Percentiles rank a stretch among this genome's conserved stretches.
These are phyloP conservation scores for Penicillium sp. DNA, from an alignment of 2,329 filamentous ascomycete genomes.

Conservation along the genomic window DNA sequence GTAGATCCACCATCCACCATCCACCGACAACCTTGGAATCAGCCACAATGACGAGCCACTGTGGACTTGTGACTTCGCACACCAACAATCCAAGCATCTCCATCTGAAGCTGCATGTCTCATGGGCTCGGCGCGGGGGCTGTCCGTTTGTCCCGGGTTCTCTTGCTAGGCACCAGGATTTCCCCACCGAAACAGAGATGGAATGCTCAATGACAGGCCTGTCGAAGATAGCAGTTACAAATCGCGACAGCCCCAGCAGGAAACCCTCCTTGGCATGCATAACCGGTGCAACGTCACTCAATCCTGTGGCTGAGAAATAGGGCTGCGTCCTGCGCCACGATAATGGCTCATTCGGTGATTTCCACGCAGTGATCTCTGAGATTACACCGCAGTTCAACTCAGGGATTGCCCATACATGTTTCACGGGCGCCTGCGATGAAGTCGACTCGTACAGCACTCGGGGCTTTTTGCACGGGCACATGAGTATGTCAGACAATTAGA, in stretches of 20 bases:
- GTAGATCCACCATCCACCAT: no score
- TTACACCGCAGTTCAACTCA: no score
- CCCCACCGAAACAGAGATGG: no score
- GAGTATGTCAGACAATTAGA: no score
- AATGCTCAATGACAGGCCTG: background rate
- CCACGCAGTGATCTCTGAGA: background rate
- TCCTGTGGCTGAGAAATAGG: conserved; percentile 15
- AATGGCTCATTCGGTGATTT: background rate
- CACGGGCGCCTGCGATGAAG: no score
- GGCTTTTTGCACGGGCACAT: no score
- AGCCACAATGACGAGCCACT: background rate
- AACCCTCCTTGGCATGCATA: conserved; percentile 15
- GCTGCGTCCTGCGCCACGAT: conserved; percentile 17
- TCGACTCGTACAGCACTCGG: no score
- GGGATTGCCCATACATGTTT: no score
- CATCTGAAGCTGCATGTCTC: conserved; percentile 9
- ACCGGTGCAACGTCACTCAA: conserved; percentile 11
- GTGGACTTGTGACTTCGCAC: conserved; percentile 2
- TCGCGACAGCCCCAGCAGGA: background rate
- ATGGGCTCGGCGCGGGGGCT: conserved; percentile 2
- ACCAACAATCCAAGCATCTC: conserved; percentile 9
- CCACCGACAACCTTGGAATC: no score
- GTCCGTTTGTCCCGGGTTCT: conserved; percentile 2
- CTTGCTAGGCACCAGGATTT: conserved; percentile 19
- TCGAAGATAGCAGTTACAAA: background rate